Base-by-base conservation (phyloP, 805 yeast species). In the Barnettozyma sp. region DNA sequence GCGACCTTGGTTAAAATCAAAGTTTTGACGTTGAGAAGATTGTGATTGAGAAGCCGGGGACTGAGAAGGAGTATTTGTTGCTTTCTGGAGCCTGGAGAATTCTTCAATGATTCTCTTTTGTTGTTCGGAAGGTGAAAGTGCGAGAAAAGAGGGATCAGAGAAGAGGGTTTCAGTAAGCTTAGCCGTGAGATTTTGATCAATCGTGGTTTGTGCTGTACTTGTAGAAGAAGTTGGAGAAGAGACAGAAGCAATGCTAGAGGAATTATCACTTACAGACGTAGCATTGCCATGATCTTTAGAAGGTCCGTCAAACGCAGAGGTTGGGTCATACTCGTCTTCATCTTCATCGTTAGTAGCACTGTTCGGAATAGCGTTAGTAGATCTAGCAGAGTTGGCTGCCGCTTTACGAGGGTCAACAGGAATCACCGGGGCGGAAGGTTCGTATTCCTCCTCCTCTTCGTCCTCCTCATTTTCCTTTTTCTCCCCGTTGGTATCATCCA, bases 61-160 rank as follows among this genome's bases (percentile, higher is more conserved):
- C 18, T 27, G 30, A 43, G 19, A 46, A 43, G 27, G 35, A 19
- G 33, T 16, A 11, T 13, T 11, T 27, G 19, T n/a, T 17, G 30
- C 30, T 29, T 29, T 26, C 16, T 35, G 30, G 42, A 58, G 44
- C 26, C 48, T 43, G 39, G 64, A 55, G 38, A 60, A 60, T 22
- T 59, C 64, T 3, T 52, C 47, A 8, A 63, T 45, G 18, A 67
- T 51, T 25, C 48, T 48, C 19, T 43, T 40, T 33, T 60, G 62
- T 44, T 68, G 63, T 22, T 60, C 59, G 3, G 33, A 39, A 8
- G 66, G 65, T 4, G 64, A 35, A 17, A 63, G 41, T 9, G 39
- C 44, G 25, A 56, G 49, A 41, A 68, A 68, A 1, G 47, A 35
- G 1, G 63, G 58, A 42, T 65, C 66, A 28, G 52, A 48, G 25